Percentiles rank a stretch among this genome's conserved stretches.
phyloP scores from a whole-genome alignment of 495 filamentous ascomycete genomes.

The Xylaria intraflava region DNA sequence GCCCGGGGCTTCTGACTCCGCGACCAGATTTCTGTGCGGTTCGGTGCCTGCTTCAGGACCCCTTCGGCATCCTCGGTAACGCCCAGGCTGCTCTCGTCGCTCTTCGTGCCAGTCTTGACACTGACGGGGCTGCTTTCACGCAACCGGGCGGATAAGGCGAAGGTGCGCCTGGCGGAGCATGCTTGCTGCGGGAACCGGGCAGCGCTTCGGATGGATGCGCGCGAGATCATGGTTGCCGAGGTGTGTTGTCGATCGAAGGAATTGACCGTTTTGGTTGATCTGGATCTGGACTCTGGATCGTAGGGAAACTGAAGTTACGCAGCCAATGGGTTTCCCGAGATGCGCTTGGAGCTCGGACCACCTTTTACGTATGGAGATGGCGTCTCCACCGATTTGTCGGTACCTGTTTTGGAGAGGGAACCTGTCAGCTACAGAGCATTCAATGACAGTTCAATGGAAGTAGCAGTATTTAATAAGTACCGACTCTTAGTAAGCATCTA shows the following conservation, averaged over 20 bases:
- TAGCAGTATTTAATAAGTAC: too few relatives aligned
- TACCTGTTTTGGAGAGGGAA: too few relatives aligned
- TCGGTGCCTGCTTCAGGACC: slow-evolving; percentile 73
- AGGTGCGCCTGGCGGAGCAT: slow-evolving; percentile 26
- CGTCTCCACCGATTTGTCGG: too few relatives aligned
- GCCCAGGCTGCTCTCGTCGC: slow-evolving; percentile 42
- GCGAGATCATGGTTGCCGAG: slow-evolving; percentile 49
- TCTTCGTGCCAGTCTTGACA: slow-evolving; percentile 43
- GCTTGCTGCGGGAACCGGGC: slow-evolving; percentile 19
- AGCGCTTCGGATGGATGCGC: slow-evolving; percentile 18
- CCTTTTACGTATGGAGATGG: neutral
- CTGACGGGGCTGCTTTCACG: slow-evolving; percentile 43
- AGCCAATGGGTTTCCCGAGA: slow-evolving; percentile 25
- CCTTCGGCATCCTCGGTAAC: slow-evolving; percentile 54
- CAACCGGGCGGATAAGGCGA: slow-evolving; percentile 32
- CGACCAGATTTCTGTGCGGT: slow-evolving; percentile 74
- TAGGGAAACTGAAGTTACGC: slow-evolving; percentile 42
- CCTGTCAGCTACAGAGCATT: too few relatives aligned
- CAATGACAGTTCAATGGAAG: too few relatives aligned
- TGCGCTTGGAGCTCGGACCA: slow-evolving; percentile 28
- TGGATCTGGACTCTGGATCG: slow-evolving; percentile 22
- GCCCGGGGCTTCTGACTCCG: slow-evolving; percentile 71
- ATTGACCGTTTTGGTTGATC: slow-evolving; percentile 43
- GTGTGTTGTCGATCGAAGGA: slow-evolving; percentile 30
- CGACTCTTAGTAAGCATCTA: too few relatives aligned